Evolutionary conservation across 83 land plant species (phyloP).

Genomic region (Diphasiastrum complanatum): DNA sequence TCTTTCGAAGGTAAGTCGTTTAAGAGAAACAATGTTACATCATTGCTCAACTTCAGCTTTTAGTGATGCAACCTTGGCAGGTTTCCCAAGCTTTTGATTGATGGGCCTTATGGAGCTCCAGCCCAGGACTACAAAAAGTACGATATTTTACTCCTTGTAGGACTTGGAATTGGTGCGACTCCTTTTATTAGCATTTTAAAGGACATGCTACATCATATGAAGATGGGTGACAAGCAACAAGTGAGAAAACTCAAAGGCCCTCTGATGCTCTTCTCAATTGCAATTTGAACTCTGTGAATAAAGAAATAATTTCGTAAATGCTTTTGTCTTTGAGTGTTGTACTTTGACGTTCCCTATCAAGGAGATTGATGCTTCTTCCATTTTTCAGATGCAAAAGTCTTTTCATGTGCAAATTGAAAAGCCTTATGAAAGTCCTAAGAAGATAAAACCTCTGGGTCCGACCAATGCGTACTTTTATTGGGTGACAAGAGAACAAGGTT

Average conservation of each 20-base stretch:
- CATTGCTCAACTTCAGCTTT: no score
- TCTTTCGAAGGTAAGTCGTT: not conserved
- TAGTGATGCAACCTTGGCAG: no score
- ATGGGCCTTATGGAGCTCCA: constrained; percentile 77
- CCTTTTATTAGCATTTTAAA: constrained; percentile 43
- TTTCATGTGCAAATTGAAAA: not conserved
- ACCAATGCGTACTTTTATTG: constrained; percentile 93
- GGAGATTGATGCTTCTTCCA: not conserved
- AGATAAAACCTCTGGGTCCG: constrained; percentile 41
- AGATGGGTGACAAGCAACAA: constrained; percentile 44
- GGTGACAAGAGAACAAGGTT: constrained; percentile 93
- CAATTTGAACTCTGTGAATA: no score
- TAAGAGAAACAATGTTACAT: no score
- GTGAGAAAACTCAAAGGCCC: constrained; percentile 17
- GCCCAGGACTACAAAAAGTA: constrained; percentile 59
- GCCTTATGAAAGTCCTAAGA: constrained; percentile 31
- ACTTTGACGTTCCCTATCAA: not conserved
- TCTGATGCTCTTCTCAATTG: no score
- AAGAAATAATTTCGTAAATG: no score
- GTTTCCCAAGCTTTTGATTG: constrained; percentile 53
- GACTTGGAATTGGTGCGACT: constrained; percentile 48
- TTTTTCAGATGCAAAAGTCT: not conserved
- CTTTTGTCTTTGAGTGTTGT: no score
- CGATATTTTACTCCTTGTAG: constrained; percentile 38
- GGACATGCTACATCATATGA: constrained; percentile 43